phyloP scores from a whole-genome alignment of 2,329 filamentous ascomycete species.

The Arthrobotrys sphaeroides region DNA sequence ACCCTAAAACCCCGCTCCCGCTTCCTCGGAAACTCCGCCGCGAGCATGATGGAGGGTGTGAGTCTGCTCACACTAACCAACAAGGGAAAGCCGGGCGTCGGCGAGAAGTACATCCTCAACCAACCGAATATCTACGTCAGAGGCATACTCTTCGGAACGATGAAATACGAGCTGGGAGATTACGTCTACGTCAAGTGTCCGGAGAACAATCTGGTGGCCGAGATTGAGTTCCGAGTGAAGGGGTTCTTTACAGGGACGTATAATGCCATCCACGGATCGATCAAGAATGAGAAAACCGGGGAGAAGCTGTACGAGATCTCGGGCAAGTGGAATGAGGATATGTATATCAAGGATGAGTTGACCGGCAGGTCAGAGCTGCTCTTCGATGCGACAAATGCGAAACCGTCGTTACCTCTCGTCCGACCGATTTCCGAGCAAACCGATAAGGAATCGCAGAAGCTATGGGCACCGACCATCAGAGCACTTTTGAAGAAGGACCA shows the following conservation, averaged over 20 bases:
- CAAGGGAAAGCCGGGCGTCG: constrained; percentile 72
- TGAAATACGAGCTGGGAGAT: constrained; percentile 99
- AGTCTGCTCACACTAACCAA: constrained; percentile 86
- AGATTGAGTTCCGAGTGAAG: constrained; percentile 98
- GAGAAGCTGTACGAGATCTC: constrained; percentile 91
- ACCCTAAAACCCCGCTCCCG: constrained; percentile 93
- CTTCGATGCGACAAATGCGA: constrained; percentile 84
- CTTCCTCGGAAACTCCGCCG: constrained; percentile 95
- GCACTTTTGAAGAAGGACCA: constrained; percentile 88
- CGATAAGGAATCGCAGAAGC: constrained; percentile 84
- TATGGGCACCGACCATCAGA: constrained; percentile 83
- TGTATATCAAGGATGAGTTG: constrained; percentile 85
- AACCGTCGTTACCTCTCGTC: constrained; percentile 76
- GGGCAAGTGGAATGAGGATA: constrained; percentile 92
- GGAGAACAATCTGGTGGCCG: constrained; percentile 83
- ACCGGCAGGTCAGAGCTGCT: constrained; percentile 88
- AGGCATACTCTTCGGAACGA: constrained; percentile 96
- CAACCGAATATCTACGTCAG: constrained; percentile 99
- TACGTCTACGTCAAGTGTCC: constrained; percentile 93
- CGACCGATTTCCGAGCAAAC: constrained; percentile 86
- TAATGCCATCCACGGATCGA: constrained; percentile 90
- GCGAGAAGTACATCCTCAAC: constrained; percentile 90
- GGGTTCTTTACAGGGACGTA: constrained; percentile 97
- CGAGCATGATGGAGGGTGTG: constrained; percentile 97
- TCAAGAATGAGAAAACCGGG: constrained; percentile 86